Evolutionary conservation across 2,329 filamentous ascomycete genomes (phyloP), one percentile per base, ranked within the genome.

Genomic region (Ascochyta koolunga): DNA sequence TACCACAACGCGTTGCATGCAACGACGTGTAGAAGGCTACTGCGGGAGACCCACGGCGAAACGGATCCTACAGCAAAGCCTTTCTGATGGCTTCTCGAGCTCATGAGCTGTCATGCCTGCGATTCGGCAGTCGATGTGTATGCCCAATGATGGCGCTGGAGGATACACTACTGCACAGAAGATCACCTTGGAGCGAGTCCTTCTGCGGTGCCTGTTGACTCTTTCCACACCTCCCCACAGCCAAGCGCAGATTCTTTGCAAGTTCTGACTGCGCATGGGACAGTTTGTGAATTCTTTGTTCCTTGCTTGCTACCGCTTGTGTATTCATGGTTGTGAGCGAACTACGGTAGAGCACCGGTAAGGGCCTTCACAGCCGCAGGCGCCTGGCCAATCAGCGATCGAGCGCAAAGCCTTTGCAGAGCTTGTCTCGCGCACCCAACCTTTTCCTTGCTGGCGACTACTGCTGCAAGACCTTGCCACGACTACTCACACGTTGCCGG

Each of bases 291-390:
- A n/a, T n/a, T n/a, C 31, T 38, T 48, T 39, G 32, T 22, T 13
- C 44, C 44, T 48, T 44, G 39, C 51, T 48, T 53, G 38, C 50
- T 44, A 43, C 44, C 38, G 50, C 39, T 29, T 42, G 50, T 24
- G 24, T 39, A 39, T 39, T 38, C 31, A 11, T 29, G 27, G 27
- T 29, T 29, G 27, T 29, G 27, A 13, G 27, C 27, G 1, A 29
- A 29, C 11, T 29, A 37, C 43, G 43, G 43, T 32, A 53, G 43
- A 38, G 50, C 33, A 7, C 33, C 41, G 33, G 38, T 22, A 47
- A 53, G 50, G 42, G 50, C 50, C 50, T 53, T 48, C 43, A 43
- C 36, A 21, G 3, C 36, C 9, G 8, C 2, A 33, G 16, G n/a
- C 31, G 35, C 10, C 35, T 19, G 35, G 11, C 27, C 27, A 29